Evolutionary conservation across 768 basidiomycete genomes (phyloP).

Genomic region (Austroboletus festivus): DNA sequence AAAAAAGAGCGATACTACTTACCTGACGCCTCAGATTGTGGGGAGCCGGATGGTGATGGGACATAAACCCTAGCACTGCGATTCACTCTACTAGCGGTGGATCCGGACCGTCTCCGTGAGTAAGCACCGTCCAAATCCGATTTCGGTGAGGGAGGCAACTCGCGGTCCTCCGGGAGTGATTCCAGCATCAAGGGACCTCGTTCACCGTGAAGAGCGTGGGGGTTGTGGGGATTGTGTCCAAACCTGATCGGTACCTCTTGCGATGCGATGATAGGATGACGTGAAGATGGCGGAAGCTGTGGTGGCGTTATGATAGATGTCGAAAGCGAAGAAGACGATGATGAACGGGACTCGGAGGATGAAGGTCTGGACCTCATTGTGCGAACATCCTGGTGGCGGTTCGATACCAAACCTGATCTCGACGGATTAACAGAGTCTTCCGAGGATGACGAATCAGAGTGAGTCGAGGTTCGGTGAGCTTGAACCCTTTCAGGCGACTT

Average conservation of each 20-base stretch:
- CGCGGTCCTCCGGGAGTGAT: slow-evolving; percentile 51
- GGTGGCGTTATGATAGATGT: slow-evolving; percentile 17
- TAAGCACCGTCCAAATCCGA: slow-evolving; percentile 4
- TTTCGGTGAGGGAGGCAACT: slow-evolving; percentile 30
- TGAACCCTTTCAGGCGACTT: slow-evolving; percentile 8
- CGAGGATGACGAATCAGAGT: slow-evolving; percentile 28
- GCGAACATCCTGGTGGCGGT: slow-evolving; percentile 2
- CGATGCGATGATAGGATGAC: slow-evolving; percentile 21
- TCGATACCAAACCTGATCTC: slow-evolving; percentile 5
- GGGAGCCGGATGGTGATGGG: slow-evolving; percentile 5
- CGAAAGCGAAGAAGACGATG: slow-evolving; percentile 27
- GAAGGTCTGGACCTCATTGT: slow-evolving; percentile 22
- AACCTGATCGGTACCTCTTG: slow-evolving; percentile 25
- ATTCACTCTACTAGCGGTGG: slow-evolving; percentile 14
- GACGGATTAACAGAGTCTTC: slow-evolving; percentile 13
- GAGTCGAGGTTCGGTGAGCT: background rate
- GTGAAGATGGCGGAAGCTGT: slow-evolving; percentile 15
- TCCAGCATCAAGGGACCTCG: slow-evolving; percentile 33
- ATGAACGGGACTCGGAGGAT: slow-evolving; percentile 21
- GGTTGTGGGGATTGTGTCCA: slow-evolving; percentile 22
- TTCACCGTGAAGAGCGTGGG: slow-evolving; percentile 16
- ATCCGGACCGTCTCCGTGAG: slow-evolving; percentile 17
- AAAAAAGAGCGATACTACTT: background rate
- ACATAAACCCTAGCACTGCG: slow-evolving; percentile 20
- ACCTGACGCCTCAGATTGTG: slow-evolving; percentile 14